Base-by-base conservation (phyloP, 192 early-diverging fungal genomes). In the Coemansia asiatica region DNA sequence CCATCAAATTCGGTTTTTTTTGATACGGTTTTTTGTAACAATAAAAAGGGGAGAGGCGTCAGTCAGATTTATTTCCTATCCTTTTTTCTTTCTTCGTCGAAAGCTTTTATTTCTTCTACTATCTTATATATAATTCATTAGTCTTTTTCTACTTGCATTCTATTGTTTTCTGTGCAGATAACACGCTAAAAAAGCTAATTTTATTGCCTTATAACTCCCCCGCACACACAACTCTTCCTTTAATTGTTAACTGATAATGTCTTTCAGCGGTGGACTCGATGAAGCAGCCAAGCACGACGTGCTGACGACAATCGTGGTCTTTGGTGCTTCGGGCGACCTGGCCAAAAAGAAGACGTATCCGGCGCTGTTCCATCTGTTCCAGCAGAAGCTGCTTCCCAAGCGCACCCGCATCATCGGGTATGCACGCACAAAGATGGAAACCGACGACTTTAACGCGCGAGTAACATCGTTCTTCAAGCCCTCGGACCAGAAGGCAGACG, bases 311-410 rank as follows among this genome's bases (percentile, higher is more conserved):
- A 78, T 85, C 54, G 77, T 79, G 87, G 92, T 95, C 13, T 87
- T 95, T 60, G 93, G 93, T 33, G 93, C 93, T 27, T 92, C 90
- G 16, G 96, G 96, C 56, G 96, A 98, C 76, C 88, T 98, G 54
- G 96, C 96, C 33, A 97, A 93, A 84, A 98, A 98, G 59, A 98
- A 98, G 84, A 97, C 96, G 27, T 98, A 89, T 76, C 96, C 96
- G 7, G 94, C 95, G 2, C 87, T 98, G 40, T 98, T 95, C 83
- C 92, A 92, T 46, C 89, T 97, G 49, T 97, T 89, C 85, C 89
- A 89, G 61, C 91, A 92, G 79, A 83, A 84, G 2, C 90, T 92
- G 66, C 83, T 98, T 7, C 91, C 92, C 27, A 73, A 75, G n/a
- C 84, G 87, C 35, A 87, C 87, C 18, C 82, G 78, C 51, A 92